A percentile compares a stretch with the other conserved stretches of the same genome.
These are phyloP conservation scores for Hemisphaericaspora xylanilytica DNA, from an alignment of 1,139 yeast genomes.

Conservation along the genomic window DNA sequence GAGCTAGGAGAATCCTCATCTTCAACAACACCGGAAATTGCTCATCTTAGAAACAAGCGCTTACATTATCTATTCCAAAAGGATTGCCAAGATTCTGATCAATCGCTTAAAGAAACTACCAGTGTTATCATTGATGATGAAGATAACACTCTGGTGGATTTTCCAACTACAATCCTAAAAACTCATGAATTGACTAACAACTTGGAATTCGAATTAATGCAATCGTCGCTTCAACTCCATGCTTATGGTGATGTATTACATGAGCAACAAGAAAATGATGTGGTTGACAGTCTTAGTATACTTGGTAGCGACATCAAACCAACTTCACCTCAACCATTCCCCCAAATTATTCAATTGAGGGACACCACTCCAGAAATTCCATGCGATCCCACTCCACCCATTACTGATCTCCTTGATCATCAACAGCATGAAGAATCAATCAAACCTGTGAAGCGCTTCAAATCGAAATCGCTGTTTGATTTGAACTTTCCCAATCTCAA, in stretches of 20 bases:
- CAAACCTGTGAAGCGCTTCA: conserved; percentile 12
- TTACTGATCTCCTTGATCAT: neutral
- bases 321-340: no score
- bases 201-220: conserved; percentile 11
- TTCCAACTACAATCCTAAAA: conserved; percentile 11
- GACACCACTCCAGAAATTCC: no score
- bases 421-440: neutral
- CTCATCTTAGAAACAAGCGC: conserved; percentile 10
- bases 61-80: conserved; percentile 7
- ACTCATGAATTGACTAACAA: conserved; percentile 14
- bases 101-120: neutral
- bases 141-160: conserved; percentile 6
- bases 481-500: conserved; percentile 15
- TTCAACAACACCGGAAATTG: neutral
- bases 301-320: no score
- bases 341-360: no score
- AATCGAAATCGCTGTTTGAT: conserved; percentile 14
- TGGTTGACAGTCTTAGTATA: no score
- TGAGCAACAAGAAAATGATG: neutral
- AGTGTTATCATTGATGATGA: neutral
- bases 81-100: conserved; percentile 1
- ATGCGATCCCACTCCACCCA: neutral
- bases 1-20: conserved; percentile 1
- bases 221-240: conserved; percentile 6
- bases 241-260: neutral